A percentile compares a stretch with the other conserved stretches of the same genome.
These are phyloP conservation scores for Claviceps pazoutovae DNA, from an alignment of 2,329 filamentous ascomycete species.

Conservation along the genomic window DNA sequence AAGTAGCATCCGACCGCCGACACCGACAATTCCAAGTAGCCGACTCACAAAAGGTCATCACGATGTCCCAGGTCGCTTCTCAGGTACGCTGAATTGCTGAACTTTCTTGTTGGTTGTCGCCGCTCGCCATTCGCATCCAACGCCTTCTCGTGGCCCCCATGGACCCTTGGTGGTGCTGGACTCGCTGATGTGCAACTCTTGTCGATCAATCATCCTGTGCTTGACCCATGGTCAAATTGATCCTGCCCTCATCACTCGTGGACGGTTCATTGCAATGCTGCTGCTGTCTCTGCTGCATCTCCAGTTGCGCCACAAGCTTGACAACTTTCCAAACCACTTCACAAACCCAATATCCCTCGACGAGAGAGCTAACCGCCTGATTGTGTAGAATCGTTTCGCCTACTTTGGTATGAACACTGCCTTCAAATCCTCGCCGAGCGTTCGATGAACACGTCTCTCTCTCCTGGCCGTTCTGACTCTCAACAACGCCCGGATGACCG, in stretches of 20 bases:
- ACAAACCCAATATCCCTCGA: neutral
- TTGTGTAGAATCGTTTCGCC: slow-evolving; percentile 79
- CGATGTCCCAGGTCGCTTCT: slow-evolving; percentile 44
- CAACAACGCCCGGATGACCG: neutral
- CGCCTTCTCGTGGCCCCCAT: neutral
- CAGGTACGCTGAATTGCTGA: slow-evolving; percentile 35
- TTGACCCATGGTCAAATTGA: neutral
- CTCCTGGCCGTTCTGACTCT: neutral
- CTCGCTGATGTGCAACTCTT: neutral
- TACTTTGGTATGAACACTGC: slow-evolving; percentile 67
- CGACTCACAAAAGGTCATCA: slow-evolving; percentile 25
- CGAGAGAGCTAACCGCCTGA: neutral
- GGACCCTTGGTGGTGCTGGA: neutral
- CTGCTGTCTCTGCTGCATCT: too few species aligned
- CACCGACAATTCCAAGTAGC: slow-evolving; percentile 28
- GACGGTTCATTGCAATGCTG: neutral
- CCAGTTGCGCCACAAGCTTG: neutral
- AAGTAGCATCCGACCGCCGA: slow-evolving; percentile 20
- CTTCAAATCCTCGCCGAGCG: slow-evolving; percentile 9
- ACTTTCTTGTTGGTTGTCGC: neutral
- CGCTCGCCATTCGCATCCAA: neutral
- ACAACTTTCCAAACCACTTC: neutral
- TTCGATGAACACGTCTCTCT: slow-evolving; percentile 5
- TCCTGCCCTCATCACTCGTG: neutral
- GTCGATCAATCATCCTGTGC: neutral